Percentiles rank a stretch among this genome's conserved stretches.
Evolutionary conservation across 257 asterid genomes (phyloP).

Genomic region (Plantago elongata): DNA sequence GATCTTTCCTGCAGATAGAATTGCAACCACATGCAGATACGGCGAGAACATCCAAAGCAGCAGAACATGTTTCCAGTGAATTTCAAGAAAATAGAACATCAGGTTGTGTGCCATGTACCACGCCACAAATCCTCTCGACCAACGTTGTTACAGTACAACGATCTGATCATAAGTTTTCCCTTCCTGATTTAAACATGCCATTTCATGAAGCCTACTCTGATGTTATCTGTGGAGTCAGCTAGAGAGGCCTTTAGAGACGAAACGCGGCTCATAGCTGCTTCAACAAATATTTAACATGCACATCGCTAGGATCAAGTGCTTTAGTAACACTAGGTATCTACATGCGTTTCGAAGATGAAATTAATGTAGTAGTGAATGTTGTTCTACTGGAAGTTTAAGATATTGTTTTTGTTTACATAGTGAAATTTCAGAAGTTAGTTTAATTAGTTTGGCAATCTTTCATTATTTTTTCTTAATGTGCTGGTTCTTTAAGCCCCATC

Average conservation of each 20-base stretch:
- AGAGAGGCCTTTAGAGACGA: constrained; percentile 3
- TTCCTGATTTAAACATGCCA: constrained; percentile 36
- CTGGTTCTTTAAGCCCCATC: too few species aligned
- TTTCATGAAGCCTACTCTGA: constrained; percentile 19
- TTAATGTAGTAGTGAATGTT: not conserved
- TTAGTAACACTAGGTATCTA: not conserved
- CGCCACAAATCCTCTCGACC: not conserved
- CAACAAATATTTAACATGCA: not conserved
- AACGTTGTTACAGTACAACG: constrained; percentile 1
- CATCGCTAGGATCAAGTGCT: not conserved
- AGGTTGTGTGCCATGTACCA: not conserved
- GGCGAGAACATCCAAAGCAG: not conserved
- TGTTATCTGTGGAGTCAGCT: constrained; percentile 24
- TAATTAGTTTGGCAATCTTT: not conserved
- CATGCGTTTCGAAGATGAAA: not conserved
- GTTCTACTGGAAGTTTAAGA: not conserved
- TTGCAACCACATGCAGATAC: constrained; percentile 3
- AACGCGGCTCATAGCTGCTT: not conserved
- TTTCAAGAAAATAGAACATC: not conserved
- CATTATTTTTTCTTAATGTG: not conserved
- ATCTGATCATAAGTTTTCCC: constrained; percentile 18
- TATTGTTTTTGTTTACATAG: not conserved
- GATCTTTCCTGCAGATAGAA: not conserved
- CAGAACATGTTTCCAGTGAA: not conserved
- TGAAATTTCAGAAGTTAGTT: not conserved